phyloP scores from a whole-genome alignment of 495 filamentous ascomycete genomes.

The Trichoderma gamsii region DNA sequence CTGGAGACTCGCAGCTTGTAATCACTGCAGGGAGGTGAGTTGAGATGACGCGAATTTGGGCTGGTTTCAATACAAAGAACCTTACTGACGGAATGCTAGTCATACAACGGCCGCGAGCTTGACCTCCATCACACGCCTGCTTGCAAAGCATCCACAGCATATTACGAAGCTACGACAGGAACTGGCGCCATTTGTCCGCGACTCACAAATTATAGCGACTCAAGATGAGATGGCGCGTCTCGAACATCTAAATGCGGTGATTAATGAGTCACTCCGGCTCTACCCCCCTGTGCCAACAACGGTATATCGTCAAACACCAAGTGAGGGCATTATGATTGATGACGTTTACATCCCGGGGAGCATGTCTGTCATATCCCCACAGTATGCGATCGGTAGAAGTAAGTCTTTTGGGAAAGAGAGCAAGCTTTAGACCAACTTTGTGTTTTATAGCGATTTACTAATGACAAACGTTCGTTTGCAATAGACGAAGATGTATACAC shows the following conservation, averaged over 20 bases:
- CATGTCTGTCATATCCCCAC: slow-evolving; percentile 7
- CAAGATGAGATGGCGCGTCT: not conserved
- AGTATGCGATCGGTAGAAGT: slow-evolving; percentile 1
- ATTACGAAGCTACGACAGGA: slow-evolving; percentile 28
- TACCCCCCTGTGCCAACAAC: slow-evolving; percentile 35
- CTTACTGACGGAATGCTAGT: slow-evolving; percentile 19
- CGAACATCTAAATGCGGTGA: slow-evolving; percentile 27
- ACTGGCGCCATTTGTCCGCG: slow-evolving; percentile 17
- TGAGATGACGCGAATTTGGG: not conserved
- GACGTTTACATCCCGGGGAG: slow-evolving; percentile 36
- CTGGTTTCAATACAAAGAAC: not conserved
- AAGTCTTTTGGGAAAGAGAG: not conserved
- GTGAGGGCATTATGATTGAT: slow-evolving; percentile 34
- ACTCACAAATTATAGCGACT: not conserved
- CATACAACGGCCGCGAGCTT: slow-evolving; percentile 36
- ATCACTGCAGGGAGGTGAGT: slow-evolving; percentile 33
- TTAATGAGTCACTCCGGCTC: slow-evolving; percentile 45
- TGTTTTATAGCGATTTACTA: not conserved
- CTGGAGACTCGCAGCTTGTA: slow-evolving; percentile 28
- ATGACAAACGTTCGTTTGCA: not conserved
- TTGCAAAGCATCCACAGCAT: slow-evolving; percentile 28
- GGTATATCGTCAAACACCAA: slow-evolving; percentile 30
- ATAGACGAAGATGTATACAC: slow-evolving; percentile 12
- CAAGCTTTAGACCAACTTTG: slow-evolving; percentile 9
- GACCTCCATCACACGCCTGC: slow-evolving; percentile 31